Evolutionary conservation across 2,329 filamentous ascomycete species (phyloP), one percentile per base, ranked within the genome.

Genomic region (Fusarium hainanense): DNA sequence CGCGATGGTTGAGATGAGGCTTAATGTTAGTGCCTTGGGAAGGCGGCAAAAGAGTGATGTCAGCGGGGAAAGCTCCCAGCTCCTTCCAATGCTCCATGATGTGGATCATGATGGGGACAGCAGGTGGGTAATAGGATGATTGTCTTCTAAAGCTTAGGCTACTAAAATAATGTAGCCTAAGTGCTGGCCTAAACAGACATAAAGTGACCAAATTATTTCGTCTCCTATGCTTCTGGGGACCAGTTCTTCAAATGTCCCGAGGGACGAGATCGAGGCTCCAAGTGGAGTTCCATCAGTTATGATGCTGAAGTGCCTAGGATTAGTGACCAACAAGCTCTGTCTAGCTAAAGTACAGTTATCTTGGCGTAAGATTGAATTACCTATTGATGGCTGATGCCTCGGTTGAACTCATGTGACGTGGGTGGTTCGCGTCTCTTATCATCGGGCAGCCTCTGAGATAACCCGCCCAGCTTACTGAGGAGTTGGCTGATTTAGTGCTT

Each of bases 351-450:
- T 28, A 18, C 11, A 28, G 10, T 28, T 9, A 41, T 37, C 34
- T 27, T 37, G 21, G 18, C 49, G 21, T 40, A 27, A 27, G 20
- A 27, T 49, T 48, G 34, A 37, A 37, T n/a, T 37, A n/a, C 18
- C 37, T 30, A 13, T 5, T 40, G 14, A 27, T 62, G n/a, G 32
- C 41, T 21, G 37, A 46, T 60, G 47, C 62, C 62, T 65, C 62
- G 60, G 62, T 37, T 48, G 18, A 44, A 44, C 47, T 65, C 62
- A 66, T 66, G 61, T 65, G 60, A 66, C 20, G 54, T 52, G 34
- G 37, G 60, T 48, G 25, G 34, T 65, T 30, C 58, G 14, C 30
- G 40, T 58, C 42, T 37, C 8, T 64, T 41, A 44, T 16, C 18
- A 8, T 43, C n/a, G 27, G 16, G 27, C 21, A 42, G 32, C 40